Percentiles rank a stretch among this genome's conserved stretches.
Conservation (phyloP, 441 rosid genomes). For the Populus hybrid region DNA sequence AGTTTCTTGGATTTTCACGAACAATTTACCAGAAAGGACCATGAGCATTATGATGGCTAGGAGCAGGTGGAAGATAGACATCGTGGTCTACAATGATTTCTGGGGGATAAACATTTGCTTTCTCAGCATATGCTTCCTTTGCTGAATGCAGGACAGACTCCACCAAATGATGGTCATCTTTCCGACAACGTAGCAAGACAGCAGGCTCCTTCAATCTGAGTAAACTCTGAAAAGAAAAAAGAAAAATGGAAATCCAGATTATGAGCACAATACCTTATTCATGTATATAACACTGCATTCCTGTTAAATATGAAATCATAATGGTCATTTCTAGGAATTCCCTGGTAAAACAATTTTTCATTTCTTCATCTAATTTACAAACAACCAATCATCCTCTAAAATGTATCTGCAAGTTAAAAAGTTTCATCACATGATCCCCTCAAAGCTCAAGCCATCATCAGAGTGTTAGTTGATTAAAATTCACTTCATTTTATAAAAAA, state of each 20-base stretch:
- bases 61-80: slow-evolving; percentile 83
- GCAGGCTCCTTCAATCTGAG: slow-evolving; percentile 91
- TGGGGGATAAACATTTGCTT: slow-evolving; percentile 66
- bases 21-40: slow-evolving; percentile 63
- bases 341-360: too few species aligned
- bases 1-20: not conserved
- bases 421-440: too few species aligned
- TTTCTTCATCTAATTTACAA: too few species aligned
- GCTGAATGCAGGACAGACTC: slow-evolving; percentile 72
- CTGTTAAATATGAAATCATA: too few species aligned
- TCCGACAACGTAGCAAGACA: slow-evolving; percentile 80
- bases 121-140: slow-evolving; percentile 66
- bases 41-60: slow-evolving; percentile 67
- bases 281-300: too few species aligned
- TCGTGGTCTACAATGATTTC: slow-evolving; percentile 64
- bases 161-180: slow-evolving; percentile 68
- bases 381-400: too few species aligned
- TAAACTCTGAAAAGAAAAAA: slow-evolving; percentile 47
- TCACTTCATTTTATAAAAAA: too few species aligned
- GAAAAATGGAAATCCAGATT: not conserved
- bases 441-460: too few species aligned
- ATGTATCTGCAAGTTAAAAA: too few species aligned
- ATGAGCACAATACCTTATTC: too few species aligned
- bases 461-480: too few species aligned
- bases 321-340: too few species aligned